Evolutionary conservation across 345 rosid species (phyloP).

Genomic region (Rhizophora mangle): DNA sequence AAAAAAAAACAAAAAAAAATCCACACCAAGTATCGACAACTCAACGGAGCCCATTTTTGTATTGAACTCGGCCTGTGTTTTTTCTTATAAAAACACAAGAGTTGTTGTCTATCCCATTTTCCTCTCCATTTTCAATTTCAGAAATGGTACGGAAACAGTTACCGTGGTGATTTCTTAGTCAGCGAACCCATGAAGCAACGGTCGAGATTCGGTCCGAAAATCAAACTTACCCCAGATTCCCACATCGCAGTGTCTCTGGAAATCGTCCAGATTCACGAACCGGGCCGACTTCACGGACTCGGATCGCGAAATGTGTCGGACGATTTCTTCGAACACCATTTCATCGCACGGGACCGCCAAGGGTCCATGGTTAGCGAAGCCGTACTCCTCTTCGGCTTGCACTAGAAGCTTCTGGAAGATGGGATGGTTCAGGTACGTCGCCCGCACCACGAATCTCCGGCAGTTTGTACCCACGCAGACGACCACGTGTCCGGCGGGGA

Average conservation of each 20-base stretch:
- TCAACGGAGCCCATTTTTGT: neutral
- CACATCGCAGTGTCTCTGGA: conserved; percentile 56
- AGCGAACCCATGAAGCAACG: conserved; percentile 58
- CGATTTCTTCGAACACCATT: conserved; percentile 68
- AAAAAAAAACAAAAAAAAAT: no score
- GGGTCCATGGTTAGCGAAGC: conserved; percentile 76
- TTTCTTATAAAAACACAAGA: neutral
- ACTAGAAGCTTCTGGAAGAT: conserved; percentile 56
- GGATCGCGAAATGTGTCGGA: conserved; percentile 59
- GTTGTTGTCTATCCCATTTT: neutral
- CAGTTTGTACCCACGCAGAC: conserved; percentile 61
- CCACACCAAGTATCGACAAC: no score
- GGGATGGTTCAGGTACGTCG: conserved; percentile 92
- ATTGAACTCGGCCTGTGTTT: conserved; percentile 2
- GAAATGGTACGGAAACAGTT: neutral
- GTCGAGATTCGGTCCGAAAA: conserved; percentile 71
- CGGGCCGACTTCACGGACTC: conserved; percentile 50
- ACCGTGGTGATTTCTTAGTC: conserved; percentile 43
- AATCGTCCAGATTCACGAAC: conserved; percentile 50
- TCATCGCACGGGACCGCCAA: conserved; percentile 89
- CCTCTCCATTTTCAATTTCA: neutral
- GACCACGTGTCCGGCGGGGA: conserved; percentile 94
- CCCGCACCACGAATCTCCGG: conserved; percentile 81
- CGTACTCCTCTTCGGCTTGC: conserved; percentile 89
- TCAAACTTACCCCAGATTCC: conserved; percentile 44